Evolutionary conservation across 148 eudicot genomes (phyloP).

Genomic region (Silene uniflora): DNA sequence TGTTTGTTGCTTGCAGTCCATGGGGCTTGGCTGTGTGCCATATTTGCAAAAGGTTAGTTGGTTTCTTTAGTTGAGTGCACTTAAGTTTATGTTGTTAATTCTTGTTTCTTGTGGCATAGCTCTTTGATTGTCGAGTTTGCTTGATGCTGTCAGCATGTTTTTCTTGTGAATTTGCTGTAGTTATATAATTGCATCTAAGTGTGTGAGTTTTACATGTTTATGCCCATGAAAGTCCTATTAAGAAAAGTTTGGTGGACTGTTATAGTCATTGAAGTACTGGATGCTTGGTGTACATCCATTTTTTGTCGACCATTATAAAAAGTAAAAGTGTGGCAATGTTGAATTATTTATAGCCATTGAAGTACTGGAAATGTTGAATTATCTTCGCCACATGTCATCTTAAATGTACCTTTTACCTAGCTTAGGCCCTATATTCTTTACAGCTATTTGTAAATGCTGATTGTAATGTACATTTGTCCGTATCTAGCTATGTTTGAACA

Average conservation of each 20-base stretch:
- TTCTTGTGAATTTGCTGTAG: not conserved
- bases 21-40: constrained; percentile 97
- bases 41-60: constrained; percentile 89
- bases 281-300: not conserved
- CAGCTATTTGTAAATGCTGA: not conserved
- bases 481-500: not conserved
- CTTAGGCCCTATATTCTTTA: not conserved
- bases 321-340: too few species aligned
- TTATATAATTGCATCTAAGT: not conserved
- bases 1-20: constrained; percentile 61
- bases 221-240: not conserved
- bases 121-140: not conserved
- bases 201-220: not conserved
- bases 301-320: too few species aligned
- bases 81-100: not conserved
- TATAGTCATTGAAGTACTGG: not conserved
- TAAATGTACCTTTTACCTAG: not conserved
- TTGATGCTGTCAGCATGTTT: not conserved
- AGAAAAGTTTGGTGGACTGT: not conserved
- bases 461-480: not conserved
- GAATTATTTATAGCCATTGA: not conserved
- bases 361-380: not conserved
- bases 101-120: not conserved
- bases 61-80: constrained; percentile 4
- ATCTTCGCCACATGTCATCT: not conserved